Percentiles rank a stretch among this genome's conserved stretches.
phyloP scores from a whole-genome alignment of 83 land plant species.

The Larix sibirica region DNA sequence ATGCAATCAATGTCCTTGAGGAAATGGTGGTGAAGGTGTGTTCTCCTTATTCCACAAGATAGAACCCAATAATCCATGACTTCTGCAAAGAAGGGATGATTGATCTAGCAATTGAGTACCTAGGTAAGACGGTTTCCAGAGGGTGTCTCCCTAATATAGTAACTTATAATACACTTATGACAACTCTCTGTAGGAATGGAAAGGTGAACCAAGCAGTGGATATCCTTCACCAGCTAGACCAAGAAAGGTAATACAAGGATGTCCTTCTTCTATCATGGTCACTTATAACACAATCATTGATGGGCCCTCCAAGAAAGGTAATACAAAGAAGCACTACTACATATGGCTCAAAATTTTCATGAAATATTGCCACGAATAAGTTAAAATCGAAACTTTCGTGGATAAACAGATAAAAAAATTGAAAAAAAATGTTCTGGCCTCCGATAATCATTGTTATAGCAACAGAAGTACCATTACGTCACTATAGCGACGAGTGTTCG shows the following conservation, averaged over 20 bases:
- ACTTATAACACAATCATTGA: conserved; percentile 50
- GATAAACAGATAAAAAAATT: too few relatives aligned
- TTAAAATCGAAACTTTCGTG: too few relatives aligned
- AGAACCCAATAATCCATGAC: conserved; percentile 52
- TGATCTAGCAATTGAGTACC: conserved; percentile 33
- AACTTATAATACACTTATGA: conserved; percentile 53
- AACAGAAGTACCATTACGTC: too few relatives aligned
- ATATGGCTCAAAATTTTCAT: too few relatives aligned
- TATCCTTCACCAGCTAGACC: conserved; percentile 42
- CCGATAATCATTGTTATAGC: too few relatives aligned
- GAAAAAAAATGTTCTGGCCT: too few relatives aligned
- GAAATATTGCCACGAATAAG: conserved; percentile 1
- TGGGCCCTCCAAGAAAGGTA: conserved; percentile 46
- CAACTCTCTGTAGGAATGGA: conserved; percentile 59
- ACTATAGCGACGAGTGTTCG: too few relatives aligned
- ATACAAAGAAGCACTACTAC: conserved; percentile 31
- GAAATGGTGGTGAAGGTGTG: conserved; percentile 54
- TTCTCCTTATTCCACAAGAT: conserved; percentile 44
- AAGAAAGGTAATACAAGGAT: conserved; percentile 18
- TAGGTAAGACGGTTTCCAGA: not conserved
- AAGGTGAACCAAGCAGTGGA: conserved; percentile 52
- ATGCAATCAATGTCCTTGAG: conserved; percentile 33
- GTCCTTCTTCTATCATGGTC: conserved; percentile 27
- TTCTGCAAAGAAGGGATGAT: conserved; percentile 58
- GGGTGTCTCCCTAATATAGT: conserved; percentile 50